Evolutionary conservation across 305 asterid genomes (phyloP), one percentile per base, ranked within the genome.

Genomic region (Stenogyne calaminthoides): DNA sequence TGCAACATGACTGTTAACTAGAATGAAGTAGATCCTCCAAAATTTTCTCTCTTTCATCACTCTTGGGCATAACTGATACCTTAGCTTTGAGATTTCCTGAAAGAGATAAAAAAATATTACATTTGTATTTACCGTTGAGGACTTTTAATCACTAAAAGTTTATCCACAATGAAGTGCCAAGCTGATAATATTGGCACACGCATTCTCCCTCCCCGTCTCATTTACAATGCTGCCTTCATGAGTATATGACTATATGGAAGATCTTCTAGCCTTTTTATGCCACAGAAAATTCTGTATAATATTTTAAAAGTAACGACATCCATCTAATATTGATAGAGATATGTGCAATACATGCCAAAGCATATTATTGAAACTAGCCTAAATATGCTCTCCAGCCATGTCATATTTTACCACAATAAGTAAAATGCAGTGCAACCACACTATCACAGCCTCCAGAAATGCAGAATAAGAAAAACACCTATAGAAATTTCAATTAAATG

Each of bases 11-110:
- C 90, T 87, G 77, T 87, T 89, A 58, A 89, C 97, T 39, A 94
- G 90, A 77, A 91, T 80, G 83, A 94, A 91, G 86, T 91, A 94
- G 84, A 89, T 94, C 85, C 90, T 91, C 98, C 98, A 94, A 72
- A 91, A 94, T 81, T 87, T 89, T 79, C 96, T 84, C 82, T 94
- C 96, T 87, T 86, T 91, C 97, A 94, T 94, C 81, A 82, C 84
- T 49, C 91, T 78, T 32, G 98, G 98, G 85, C 97, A 94, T 69
- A 94, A 78, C 81, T 89, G 91, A 75, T 91, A 89, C 84, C 98
- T 87, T 72, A 94, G 86, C 82, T 83, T 89, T 69, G 96, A 88
- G 75, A 94, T 89, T 84, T 94, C 98, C 97, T 94, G 93, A 78
- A 83, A 75, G 34, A 76, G 55, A 74, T 16, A 12, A 79, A n/a